Evolutionary conservation across 2,329 filamentous ascomycete species (phyloP), one percentile per base, ranked within the genome.

Genomic region (Pseudocercospora vitis): DNA sequence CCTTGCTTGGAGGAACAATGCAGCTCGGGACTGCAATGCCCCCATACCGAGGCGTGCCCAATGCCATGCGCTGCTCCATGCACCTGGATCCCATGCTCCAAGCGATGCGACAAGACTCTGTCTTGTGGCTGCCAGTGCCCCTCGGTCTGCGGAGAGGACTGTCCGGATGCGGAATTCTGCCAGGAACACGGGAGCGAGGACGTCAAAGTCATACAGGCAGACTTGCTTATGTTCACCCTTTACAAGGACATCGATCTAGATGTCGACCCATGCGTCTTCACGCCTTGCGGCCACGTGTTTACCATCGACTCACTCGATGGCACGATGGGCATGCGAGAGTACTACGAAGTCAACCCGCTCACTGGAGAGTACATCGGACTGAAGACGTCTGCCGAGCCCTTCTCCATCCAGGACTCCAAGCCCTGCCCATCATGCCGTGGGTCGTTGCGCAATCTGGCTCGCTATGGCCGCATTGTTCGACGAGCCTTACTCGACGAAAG

Each of bases 51-150:
- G n/a, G n/a, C 33, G 8, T 79, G 76, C 56, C 63, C 65, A 0
- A 75, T 83, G 74, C 81, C 81, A n/a, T 89, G 86, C 56, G 83
- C 83, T 0, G 85, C 80, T 0, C 85, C 86, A 0, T 90, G 86
- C 64, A 74, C 87, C 58, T 79, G 82, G 70, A 63, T 88, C 0
- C 87, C 86, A 1, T 90, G 86, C 65, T 79, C 78, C 1, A 67
- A 76, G 59, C 74, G 85, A 6, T 90, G 86, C 63, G 63, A 71
- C 2, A 73, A 79, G 24, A 12, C 53, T 0, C 67, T 89, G 3
- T n/a, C 23, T 0, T 89, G 86, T 63, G 81, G 81, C 0, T 84
- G 88, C 65, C 79, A 75, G 64, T 89, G 82, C 52, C 84, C 84
- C 0, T 82, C 80, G 0, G 56, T 87, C 1, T 89, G 85, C 59